Conservation (phyloP, 2,329 filamentous ascomycete species). For the Phyllosticta citrichinensis region DNA sequence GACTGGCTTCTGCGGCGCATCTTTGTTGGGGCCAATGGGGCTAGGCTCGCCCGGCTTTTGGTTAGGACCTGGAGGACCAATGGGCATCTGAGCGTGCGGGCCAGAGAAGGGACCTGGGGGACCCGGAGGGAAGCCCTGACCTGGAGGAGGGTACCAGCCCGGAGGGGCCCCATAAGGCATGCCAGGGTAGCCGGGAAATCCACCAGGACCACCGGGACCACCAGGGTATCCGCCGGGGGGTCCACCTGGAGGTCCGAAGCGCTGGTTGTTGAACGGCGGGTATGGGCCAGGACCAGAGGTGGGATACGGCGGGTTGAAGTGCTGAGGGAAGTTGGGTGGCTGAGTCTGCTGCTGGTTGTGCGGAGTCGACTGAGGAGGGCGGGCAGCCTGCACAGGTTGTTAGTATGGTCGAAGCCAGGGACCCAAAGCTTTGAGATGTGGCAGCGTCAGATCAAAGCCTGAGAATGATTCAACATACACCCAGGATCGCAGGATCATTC, state of each 20-base stretch:
- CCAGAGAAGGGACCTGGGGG: constrained; percentile 56
- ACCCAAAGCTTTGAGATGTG: background rate
- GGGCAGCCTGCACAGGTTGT: constrained; percentile 5
- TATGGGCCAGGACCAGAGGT: constrained; percentile 29
- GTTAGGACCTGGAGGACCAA: constrained; percentile 44
- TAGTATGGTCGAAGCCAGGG: background rate
- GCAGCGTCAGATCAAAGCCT: constrained; percentile 94
- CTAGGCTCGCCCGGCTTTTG: constrained; percentile 21
- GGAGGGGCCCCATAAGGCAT: constrained; percentile 70
- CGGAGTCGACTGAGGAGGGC: constrained; percentile 15
- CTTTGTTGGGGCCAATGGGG: constrained; percentile 18
- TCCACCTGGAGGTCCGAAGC: constrained; percentile 35
- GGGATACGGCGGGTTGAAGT: constrained; percentile 9
- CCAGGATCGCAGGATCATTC: constrained; percentile 91
- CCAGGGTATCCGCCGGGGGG: constrained; percentile 30
- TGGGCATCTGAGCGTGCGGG: constrained; percentile 45
- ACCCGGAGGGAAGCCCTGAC: constrained; percentile 59
- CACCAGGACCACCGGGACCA: constrained; percentile 24
- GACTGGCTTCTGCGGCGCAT: constrained; percentile 28
- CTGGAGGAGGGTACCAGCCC: constrained; percentile 68
- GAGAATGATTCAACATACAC: constrained; percentile 96
- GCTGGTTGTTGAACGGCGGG: constrained; percentile 35
- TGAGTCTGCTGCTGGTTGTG: constrained; percentile 23
- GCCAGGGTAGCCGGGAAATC: constrained; percentile 53
- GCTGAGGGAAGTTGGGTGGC: constrained; percentile 26